Evolutionary conservation across 352 stramenopile genomes (phyloP).

Genomic region (Phytophthora ramorum): DNA sequence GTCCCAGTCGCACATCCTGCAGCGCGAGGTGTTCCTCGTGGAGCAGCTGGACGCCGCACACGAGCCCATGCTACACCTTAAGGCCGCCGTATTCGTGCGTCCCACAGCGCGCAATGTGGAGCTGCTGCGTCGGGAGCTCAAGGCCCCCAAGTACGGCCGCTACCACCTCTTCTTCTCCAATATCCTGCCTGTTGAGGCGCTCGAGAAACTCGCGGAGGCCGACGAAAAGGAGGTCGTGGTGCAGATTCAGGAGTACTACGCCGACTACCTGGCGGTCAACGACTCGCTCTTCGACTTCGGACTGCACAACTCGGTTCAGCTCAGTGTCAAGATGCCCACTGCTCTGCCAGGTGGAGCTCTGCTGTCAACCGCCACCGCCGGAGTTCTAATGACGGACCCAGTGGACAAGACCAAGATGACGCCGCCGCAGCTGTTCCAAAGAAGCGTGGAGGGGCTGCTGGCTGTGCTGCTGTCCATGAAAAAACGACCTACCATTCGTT

Average conservation of each 20-base stretch:
- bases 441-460: conserved; percentile 94
- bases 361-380: conserved; percentile 51
- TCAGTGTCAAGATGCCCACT: conserved; percentile 59
- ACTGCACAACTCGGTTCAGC: conserved; percentile 66
- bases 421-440: conserved; percentile 76
- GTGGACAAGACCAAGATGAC: conserved; percentile 42
- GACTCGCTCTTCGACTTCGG: conserved; percentile 98
- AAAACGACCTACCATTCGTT: conserved; percentile 96
- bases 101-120: conserved; percentile 94
- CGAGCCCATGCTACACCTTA: conserved; percentile 93
- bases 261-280: conserved; percentile 98
- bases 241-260: conserved; percentile 99
- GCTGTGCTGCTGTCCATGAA: conserved; percentile 96
- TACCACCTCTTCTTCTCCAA: conserved; percentile 99
- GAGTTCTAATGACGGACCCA: conserved; percentile 50
- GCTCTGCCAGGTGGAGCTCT: conserved; percentile 30
- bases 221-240: conserved; percentile 95
- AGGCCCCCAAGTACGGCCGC: conserved; percentile 95
- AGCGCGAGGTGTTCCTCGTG: conserved; percentile 96
- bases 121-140: conserved; percentile 93
- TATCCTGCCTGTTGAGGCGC: conserved; percentile 92
- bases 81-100: conserved; percentile 95
- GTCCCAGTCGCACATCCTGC: conserved; percentile 96
- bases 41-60: conserved; percentile 88
- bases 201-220: conserved; percentile 96